These are phyloP conservation scores for Microdochium paspali DNA, from an alignment of 2,329 filamentous ascomycete genomes.

Conservation along the genomic window DNA sequence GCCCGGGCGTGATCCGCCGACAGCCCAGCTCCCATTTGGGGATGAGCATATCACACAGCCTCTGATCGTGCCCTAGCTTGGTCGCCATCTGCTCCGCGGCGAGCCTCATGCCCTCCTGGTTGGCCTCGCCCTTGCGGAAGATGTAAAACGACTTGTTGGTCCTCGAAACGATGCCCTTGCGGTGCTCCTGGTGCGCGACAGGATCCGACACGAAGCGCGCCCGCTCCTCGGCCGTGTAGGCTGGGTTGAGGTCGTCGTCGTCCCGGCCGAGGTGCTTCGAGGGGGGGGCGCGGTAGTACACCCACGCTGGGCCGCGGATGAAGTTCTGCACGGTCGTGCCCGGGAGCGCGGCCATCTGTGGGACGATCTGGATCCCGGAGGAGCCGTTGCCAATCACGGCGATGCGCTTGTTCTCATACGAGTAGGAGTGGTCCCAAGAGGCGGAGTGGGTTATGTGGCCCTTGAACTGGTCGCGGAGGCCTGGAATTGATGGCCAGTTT, in stretches of 20 bases:
- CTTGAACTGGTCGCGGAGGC: slow-evolving; percentile 12
- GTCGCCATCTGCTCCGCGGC: slow-evolving; percentile 29
- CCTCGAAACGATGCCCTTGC: slow-evolving; percentile 22
- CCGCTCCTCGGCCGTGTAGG: slow-evolving; percentile 27
- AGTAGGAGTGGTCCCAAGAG: slow-evolving; percentile 9
- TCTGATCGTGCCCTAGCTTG: slow-evolving; percentile 26
- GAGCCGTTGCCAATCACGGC: not conserved
- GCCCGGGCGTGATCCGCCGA: slow-evolving; percentile 9
- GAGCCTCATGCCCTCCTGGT: slow-evolving; percentile 31
- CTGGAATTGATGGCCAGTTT: slow-evolving; percentile 14
- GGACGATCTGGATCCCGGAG: not conserved
- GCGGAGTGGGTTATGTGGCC: slow-evolving; percentile 14
- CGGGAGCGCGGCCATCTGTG: slow-evolving; percentile 11
- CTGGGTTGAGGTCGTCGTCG: slow-evolving; percentile 16
- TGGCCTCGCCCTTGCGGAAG: slow-evolving; percentile 14
- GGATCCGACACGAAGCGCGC: slow-evolving; percentile 38
- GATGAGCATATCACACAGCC: slow-evolving; percentile 22
- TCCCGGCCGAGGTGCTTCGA: slow-evolving; percentile 18
- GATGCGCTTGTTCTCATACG: slow-evolving; percentile 7
- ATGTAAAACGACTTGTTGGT: slow-evolving; percentile 27
- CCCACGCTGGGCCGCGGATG: slow-evolving; percentile 23
- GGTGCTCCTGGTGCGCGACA: slow-evolving; percentile 37
- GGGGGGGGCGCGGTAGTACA: slow-evolving; percentile 22
- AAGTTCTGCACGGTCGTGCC: slow-evolving; percentile 21
- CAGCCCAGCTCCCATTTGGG: slow-evolving; percentile 11